Conservation (phyloP, 371 early-diverging fungal genomes). For the Mucor mucedo region DNA sequence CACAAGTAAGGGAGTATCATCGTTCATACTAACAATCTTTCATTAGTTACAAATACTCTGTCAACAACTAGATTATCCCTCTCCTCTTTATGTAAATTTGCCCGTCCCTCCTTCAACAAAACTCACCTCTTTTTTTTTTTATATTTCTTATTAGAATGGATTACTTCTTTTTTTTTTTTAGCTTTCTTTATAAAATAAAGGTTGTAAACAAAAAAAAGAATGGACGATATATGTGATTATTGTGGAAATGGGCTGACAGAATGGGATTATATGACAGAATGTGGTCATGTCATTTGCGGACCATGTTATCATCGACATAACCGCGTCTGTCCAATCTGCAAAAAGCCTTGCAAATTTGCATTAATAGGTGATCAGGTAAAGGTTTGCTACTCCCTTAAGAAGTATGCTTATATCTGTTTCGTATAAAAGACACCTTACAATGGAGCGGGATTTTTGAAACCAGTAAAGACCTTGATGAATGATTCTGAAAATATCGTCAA, state of each 20-base stretch:
- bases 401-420: neutral
- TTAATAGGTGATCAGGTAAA: constrained; percentile 26
- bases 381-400: too few relatives aligned
- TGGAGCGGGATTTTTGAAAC: constrained; percentile 16
- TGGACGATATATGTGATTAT: constrained; percentile 17
- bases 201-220: constrained; percentile 2
- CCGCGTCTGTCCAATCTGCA: constrained; percentile 23
- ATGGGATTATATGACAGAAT: constrained; percentile 30
- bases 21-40: neutral
- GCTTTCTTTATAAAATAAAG: constrained; percentile 1
- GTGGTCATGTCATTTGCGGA: constrained; percentile 31
- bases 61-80: constrained; percentile 41
- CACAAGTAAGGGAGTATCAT: neutral
- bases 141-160: neutral
- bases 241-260: constrained; percentile 17
- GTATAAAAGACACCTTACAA: constrained; percentile 11
- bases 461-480: constrained; percentile 17
- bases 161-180: neutral
- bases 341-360: constrained; percentile 15
- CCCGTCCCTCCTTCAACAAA: neutral
- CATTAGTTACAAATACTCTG: constrained; percentile 51
- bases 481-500: constrained; percentile 23
- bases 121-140: constrained; percentile 3
- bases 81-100: constrained; percentile 9
- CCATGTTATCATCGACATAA: constrained; percentile 10